Conservation (phyloP, 2,329 filamentous ascomycete genomes). For the Exutisphaerella laricina region DNA sequence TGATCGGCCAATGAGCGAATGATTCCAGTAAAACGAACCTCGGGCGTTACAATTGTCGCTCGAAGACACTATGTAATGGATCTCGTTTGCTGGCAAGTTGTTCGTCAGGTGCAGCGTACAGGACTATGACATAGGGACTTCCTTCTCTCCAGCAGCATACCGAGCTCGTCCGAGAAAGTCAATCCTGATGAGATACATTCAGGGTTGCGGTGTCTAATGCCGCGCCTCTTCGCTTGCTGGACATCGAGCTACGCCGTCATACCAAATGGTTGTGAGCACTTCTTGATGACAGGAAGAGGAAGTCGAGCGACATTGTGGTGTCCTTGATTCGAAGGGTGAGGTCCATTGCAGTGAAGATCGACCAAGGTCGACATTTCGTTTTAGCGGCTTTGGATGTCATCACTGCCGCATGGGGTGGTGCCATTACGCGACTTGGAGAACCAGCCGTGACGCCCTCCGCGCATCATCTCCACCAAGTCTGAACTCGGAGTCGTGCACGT, state of each 20-base stretch:
- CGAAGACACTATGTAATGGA: too few relatives aligned
- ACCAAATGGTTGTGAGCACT: neutral
- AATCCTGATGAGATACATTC: neutral
- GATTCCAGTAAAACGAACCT: too few relatives aligned
- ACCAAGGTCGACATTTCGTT: neutral
- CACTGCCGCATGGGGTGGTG: too few relatives aligned
- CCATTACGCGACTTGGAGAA: too few relatives aligned
- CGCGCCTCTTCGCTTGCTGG: slow-evolving; percentile 1
- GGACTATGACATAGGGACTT: neutral
- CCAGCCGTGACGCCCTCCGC: too few relatives aligned
- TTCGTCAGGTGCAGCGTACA: neutral
- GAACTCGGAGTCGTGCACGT: neutral
- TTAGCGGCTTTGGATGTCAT: neutral
- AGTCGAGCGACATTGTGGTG: neutral
- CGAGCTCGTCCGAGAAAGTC: slow-evolving; percentile 3
- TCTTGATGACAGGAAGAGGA: neutral
- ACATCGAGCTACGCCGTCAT: neutral
- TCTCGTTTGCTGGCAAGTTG: neutral
- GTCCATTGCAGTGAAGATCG: too few relatives aligned
- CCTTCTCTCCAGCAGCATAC: neutral
- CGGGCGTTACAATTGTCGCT: too few relatives aligned
- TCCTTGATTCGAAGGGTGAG: too few relatives aligned
- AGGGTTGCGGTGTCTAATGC: neutral
- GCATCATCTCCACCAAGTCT: neutral
- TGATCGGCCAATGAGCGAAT: too few relatives aligned